Evolutionary conservation across 1,139 yeast species (phyloP).

Genomic region (Kluyveromyces marxianus): DNA sequence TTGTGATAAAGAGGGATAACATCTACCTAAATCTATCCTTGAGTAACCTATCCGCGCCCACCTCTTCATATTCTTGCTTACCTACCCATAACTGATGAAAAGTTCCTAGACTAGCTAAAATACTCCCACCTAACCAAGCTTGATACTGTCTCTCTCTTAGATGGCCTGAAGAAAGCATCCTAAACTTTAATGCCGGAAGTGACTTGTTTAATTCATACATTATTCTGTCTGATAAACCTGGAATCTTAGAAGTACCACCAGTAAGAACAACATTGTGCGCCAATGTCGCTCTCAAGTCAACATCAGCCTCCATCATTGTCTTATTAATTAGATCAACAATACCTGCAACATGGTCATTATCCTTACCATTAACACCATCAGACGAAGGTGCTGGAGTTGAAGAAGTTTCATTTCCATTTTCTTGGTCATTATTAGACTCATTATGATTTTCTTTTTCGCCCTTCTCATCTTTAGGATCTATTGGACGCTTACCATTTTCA

Average conservation of each 20-base stretch:
- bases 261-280: slow-evolving; percentile 90
- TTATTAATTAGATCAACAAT: slow-evolving; percentile 63
- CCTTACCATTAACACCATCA: not conserved
- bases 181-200: slow-evolving; percentile 86
- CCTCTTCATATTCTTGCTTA: slow-evolving; percentile 83
- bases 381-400: not conserved
- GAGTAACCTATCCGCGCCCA: slow-evolving; percentile 74
- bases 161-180: slow-evolving; percentile 85
- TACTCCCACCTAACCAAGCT: slow-evolving; percentile 95
- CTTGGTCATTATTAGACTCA: slow-evolving; percentile 1
- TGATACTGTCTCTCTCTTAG: slow-evolving; percentile 75
- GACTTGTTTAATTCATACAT: slow-evolving; percentile 62
- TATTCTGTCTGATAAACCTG: slow-evolving; percentile 78
- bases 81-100: slow-evolving; percentile 98
- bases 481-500: slow-evolving; percentile 28
- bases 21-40: slow-evolving; percentile 62
- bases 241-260: slow-evolving; percentile 83
- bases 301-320: slow-evolving; percentile 66
- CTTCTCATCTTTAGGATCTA: slow-evolving; percentile 11
- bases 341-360: slow-evolving; percentile 38
- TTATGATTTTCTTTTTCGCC: not conserved
- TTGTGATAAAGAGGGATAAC: no score
- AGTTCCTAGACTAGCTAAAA: slow-evolving; percentile 85
- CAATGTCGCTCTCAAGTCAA: slow-evolving; percentile 81
- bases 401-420: slow-evolving; percentile 1